Percentiles rank a stretch among this genome's conserved stretches.
Evolutionary conservation across 1,139 yeast genomes (phyloP).

Genomic region (Protomyces macrosporus): DNA sequence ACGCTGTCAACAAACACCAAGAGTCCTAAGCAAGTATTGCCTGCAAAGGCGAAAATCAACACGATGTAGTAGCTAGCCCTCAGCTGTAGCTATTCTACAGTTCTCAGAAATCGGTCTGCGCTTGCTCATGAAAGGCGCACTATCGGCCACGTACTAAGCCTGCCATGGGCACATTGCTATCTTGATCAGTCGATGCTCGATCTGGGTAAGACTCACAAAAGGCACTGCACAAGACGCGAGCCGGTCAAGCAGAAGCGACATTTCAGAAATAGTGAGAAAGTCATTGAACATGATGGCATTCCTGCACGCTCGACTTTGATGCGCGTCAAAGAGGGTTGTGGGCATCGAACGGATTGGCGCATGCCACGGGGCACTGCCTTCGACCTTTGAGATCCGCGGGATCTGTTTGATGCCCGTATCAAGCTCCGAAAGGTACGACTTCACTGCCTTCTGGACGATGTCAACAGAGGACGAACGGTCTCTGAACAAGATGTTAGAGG

Average conservation of each 20-base stretch:
- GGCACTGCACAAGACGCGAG: background rate
- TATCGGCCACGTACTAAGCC: background rate
- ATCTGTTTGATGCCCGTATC: background rate
- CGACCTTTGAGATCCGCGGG: background rate
- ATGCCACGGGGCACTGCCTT: background rate
- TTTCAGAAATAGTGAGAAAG: background rate
- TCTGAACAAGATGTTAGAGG: background rate
- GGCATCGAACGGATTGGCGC: background rate
- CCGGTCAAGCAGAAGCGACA: background rate
- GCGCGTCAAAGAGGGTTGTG: background rate
- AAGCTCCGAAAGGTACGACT: background rate
- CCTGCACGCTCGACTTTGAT: background rate
- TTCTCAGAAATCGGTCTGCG: background rate
- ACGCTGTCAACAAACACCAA: constrained; percentile 76
- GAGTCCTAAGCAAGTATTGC: background rate
- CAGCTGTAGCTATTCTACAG: background rate
- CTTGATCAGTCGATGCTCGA: background rate
- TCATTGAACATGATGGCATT: constrained; percentile 7
- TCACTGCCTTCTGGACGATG: background rate
- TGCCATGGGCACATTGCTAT: constrained; percentile 6
- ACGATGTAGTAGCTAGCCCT: background rate
- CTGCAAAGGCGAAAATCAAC: background rate
- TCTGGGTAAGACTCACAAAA: background rate
- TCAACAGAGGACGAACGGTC: background rate
- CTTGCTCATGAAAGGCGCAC: background rate